Evolutionary conservation across 495 filamentous ascomycete genomes (phyloP).

Genomic region (Aspergillus ostianus): DNA sequence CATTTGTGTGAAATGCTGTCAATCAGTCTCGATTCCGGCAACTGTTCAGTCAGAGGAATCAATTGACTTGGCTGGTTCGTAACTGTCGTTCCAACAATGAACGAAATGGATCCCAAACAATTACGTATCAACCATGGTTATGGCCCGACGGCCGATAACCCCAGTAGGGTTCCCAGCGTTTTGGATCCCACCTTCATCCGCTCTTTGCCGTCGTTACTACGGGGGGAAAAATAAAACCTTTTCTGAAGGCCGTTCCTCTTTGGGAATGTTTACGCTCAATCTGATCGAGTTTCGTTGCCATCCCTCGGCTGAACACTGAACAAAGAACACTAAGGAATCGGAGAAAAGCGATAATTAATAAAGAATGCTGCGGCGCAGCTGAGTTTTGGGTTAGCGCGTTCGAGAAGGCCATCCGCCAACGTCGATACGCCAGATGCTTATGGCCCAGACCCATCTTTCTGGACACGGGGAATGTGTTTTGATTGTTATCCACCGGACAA

Average conservation of each 20-base stretch:
- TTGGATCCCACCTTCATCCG: background rate
- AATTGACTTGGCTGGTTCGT: background rate
- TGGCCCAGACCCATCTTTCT: conserved; percentile 2
- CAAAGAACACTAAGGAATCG: background rate
- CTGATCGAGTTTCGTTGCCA: background rate
- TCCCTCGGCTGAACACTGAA: background rate
- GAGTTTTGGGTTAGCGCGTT: background rate
- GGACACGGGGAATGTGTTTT: conserved; percentile 4
- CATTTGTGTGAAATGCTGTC: background rate
- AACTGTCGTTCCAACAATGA: no score
- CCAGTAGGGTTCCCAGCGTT: background rate
- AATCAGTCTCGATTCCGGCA: background rate
- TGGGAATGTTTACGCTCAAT: background rate
- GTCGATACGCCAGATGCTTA: conserved; percentile 3
- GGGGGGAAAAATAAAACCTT: background rate
- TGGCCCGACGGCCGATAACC: no score
- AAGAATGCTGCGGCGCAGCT: conserved; percentile 8
- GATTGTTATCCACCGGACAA: conserved; percentile 1
- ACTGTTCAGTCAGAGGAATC: background rate
- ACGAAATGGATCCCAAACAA: no score
- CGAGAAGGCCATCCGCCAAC: background rate
- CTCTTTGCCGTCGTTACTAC: no score
- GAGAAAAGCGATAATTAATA: background rate
- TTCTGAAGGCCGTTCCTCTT: background rate
- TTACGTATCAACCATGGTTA: no score